Base-by-base conservation (phyloP, 2,329 filamentous ascomycete species). In the Teratosphaeria pseudoeucalypti region DNA sequence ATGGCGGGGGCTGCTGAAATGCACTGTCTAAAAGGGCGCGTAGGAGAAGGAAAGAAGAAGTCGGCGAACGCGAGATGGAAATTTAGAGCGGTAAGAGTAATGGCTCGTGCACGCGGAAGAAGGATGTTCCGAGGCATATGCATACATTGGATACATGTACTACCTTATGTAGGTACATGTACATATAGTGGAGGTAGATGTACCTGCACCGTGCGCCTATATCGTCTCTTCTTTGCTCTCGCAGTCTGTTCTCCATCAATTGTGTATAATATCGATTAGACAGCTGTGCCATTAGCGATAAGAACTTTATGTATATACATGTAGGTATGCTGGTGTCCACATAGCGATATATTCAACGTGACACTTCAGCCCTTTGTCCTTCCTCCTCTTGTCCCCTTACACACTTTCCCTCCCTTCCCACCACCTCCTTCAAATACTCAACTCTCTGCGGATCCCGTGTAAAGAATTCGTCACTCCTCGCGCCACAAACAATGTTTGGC, bases 381-480 rank as follows among this genome's bases (percentile, higher is more conserved):
- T 58, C 56, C 43, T 57, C 47, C 56, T 34, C 54, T 37, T 27
- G 34, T 34, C 55, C 59, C 57, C 74, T 74, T 62, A 75, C 62
- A 60, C 75, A 77, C 47, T 63, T 65, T 6, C 74, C 75, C 57
- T 73, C 65, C 14, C 69, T 63, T 2, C 73, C 74, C 1, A 76
- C 74, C 12, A 72, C 67, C 62, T 75, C 67, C 56, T 68, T 69
- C 57, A 77, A 59, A 49, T 67, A 74, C 7, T 66, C 62, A 7
- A 77, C 62, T 11, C 68, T 68, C 3, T 70, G 61, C 14, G 56
- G 66, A 55, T 68, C 66, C 1, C 72, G 64, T 2, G 72, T 68
- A 55, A 73, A 76, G 3, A 76, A 74, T 4, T 67, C 68, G 27
- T 70, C 70, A 57, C 68, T 72, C 70, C 75, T 73, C 58, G 75